Evolutionary conservation across 108 stramenopile species (phyloP).

Genomic region (Chaetoceros muelleri): DNA sequence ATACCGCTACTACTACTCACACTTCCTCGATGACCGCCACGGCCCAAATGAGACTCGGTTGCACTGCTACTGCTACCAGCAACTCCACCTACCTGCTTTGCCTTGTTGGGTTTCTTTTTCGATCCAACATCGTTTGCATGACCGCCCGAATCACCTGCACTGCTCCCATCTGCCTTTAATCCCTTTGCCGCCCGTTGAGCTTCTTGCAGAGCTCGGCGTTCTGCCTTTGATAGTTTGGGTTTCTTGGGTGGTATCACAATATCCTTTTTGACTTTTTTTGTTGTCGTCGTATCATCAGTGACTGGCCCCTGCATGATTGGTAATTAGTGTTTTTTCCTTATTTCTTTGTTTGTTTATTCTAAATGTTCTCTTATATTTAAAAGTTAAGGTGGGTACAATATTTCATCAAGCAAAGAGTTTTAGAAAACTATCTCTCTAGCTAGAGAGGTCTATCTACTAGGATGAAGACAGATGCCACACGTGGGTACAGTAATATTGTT

Average conservation of each 20-base stretch:
- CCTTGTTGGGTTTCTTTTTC: constrained; percentile 12
- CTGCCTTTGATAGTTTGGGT: constrained; percentile 88
- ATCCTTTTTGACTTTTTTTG: constrained; percentile 43
- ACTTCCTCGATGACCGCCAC: constrained; percentile 4
- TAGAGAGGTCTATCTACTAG: too few species aligned
- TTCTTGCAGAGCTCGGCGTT: constrained; percentile 89
- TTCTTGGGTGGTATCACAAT: constrained; percentile 76
- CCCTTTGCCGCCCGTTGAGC: constrained; percentile 87
- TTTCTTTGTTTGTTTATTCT: too few species aligned
- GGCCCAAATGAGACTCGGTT: not conserved
- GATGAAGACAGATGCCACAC: too few species aligned
- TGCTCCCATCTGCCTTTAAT: not conserved
- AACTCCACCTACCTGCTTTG: constrained; percentile 9
- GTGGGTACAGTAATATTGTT: too few species aligned
- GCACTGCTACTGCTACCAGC: not conserved
- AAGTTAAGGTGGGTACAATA: too few species aligned
- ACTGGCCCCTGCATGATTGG: too few species aligned
- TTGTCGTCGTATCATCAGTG: too few species aligned
- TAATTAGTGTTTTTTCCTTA: not conserved
- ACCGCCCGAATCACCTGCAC: constrained; percentile 16
- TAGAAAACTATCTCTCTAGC: too few species aligned
- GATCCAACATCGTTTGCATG: not conserved
- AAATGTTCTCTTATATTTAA: too few species aligned
- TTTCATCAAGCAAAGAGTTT: too few species aligned
- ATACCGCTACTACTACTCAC: constrained; percentile 4